A percentile compares a stretch with the other conserved stretches of the same genome.
Evolutionary conservation across 257 asterid genomes (phyloP).

Genomic region (Anisodus tanguticus): DNA sequence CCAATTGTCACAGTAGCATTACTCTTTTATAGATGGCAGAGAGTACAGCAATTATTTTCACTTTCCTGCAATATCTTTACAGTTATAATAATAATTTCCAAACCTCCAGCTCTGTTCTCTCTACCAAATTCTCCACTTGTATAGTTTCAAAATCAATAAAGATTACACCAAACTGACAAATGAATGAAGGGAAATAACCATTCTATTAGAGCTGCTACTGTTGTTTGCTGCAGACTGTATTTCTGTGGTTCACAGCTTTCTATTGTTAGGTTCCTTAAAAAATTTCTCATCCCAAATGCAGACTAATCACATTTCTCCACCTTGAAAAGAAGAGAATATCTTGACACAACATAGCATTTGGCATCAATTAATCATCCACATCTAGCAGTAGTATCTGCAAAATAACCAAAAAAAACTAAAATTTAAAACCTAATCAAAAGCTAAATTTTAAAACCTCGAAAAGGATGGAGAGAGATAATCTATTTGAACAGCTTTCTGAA

Average conservation of each 20-base stretch:
- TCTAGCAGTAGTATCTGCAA: neutral
- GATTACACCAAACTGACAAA: conserved; percentile 1
- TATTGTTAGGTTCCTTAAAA: neutral
- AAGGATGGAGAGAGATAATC: neutral
- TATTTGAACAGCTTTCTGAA: neutral
- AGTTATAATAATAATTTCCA: neutral
- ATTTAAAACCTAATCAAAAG: neutral
- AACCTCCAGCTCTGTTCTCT: neutral
- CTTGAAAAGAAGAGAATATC: neutral
- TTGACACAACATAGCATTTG: neutral
- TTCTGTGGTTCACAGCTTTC: neutral
- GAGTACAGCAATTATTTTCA: neutral
- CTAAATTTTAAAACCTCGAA: neutral
- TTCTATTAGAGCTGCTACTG: conserved; percentile 14
- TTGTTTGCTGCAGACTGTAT: conserved; percentile 19
- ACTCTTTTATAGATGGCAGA: neutral
- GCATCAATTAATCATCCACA: neutral
- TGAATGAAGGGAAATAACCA: conserved; percentile 23
- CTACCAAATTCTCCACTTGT: neutral
- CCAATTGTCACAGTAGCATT: neutral
- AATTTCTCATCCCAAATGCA: neutral
- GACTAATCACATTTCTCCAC: conserved; percentile 1
- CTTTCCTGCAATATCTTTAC: neutral
- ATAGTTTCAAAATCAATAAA: neutral
- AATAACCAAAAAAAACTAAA: neutral